Evolutionary conservation across 2,329 filamentous ascomycete species (phyloP).

Genomic region (Neonectria punicea): DNA sequence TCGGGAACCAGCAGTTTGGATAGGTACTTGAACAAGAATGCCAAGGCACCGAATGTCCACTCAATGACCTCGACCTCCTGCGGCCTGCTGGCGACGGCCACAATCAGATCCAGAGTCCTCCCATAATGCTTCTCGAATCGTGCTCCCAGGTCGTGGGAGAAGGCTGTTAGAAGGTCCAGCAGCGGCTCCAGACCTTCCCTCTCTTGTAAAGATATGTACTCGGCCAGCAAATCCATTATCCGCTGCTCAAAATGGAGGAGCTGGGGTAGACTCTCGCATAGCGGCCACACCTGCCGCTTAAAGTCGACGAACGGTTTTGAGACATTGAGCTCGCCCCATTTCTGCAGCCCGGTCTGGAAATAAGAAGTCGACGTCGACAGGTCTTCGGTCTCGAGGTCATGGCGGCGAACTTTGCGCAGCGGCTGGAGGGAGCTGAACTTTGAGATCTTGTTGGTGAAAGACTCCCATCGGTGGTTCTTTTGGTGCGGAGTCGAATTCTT

Average conservation of each 20-base stretch:
- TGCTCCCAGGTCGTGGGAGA: constrained; percentile 91
- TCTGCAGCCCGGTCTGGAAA: constrained; percentile 82
- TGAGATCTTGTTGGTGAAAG: constrained; percentile 88
- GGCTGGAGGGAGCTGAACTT: constrained; percentile 92
- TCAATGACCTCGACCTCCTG: constrained; percentile 91
- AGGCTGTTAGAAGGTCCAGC: constrained; percentile 87
- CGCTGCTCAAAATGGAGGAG: constrained; percentile 89
- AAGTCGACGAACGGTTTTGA: constrained; percentile 84
- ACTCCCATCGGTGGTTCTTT: constrained; percentile 90
- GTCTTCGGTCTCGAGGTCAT: constrained; percentile 84
- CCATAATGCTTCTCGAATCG: constrained; percentile 91
- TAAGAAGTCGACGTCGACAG: constrained; percentile 83
- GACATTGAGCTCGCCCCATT: constrained; percentile 93
- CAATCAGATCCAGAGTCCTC: constrained; percentile 77
- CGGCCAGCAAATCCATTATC: constrained; percentile 81
- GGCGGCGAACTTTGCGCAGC: constrained; percentile 85
- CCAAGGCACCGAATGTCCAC: constrained; percentile 94
- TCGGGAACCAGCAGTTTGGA: constrained; percentile 88
- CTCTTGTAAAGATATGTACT: constrained; percentile 82
- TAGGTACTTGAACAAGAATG: constrained; percentile 97
- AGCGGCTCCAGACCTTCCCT: constrained; percentile 85
- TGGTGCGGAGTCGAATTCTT: constrained; percentile 78
- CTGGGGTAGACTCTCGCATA: constrained; percentile 91
- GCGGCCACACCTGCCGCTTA: constrained; percentile 75
- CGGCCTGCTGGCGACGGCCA: constrained; percentile 80